Base-by-base conservation (phyloP, 2,329 filamentous ascomycete species). In the Aspergillus brasiliensis region DNA sequence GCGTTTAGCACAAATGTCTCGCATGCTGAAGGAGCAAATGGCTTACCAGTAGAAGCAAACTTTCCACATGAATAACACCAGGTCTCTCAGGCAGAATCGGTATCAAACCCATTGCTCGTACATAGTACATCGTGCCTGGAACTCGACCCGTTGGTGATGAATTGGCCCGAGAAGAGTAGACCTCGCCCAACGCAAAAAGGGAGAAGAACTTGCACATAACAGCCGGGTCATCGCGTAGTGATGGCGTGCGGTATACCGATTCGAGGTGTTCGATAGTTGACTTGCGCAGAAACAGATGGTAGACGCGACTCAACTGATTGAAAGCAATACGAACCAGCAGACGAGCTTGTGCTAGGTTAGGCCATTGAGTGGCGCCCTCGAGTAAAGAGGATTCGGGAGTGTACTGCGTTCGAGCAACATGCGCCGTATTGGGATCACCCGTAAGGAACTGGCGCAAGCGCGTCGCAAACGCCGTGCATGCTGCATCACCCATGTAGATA, bases 181-280 rank as follows among this genome's bases (percentile, higher is more conserved):
- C 74, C 34, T 80, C 74, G 0, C 77, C 78, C 3, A 80, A 58
- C 0, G 76, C 75, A 66, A 80, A 78, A 2, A 80, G 67, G 2
- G 74, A 71, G 51, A 78, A 80, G 23, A 77, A 75, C 23, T 79
- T 78, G 57, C 75, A 78, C 4, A 73, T 64, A 62, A 77, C 71
- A 56, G 71, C 8, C 53, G 75, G 23, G 64, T 68, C 62, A n/a
- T 68, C 61, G 28, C 67, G 70, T 8, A 60, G 61, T 2, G 51
- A 25, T 1, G 56, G 59, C 23, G 31, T 67, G n/a, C 59, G 74
- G 67, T 59, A 72, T 8, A 68, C 65, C 31, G 46, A 70, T 68
- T 77, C 48, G 67, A 73, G 63, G 69, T 73, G 34, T 59, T 73
- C 73, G 66, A 75, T 56, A 64, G 78, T 51, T 61, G 72, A 21